Evolutionary conservation across 768 basidiomycete genomes (phyloP).

Genomic region (Leccinum uliginosum): DNA sequence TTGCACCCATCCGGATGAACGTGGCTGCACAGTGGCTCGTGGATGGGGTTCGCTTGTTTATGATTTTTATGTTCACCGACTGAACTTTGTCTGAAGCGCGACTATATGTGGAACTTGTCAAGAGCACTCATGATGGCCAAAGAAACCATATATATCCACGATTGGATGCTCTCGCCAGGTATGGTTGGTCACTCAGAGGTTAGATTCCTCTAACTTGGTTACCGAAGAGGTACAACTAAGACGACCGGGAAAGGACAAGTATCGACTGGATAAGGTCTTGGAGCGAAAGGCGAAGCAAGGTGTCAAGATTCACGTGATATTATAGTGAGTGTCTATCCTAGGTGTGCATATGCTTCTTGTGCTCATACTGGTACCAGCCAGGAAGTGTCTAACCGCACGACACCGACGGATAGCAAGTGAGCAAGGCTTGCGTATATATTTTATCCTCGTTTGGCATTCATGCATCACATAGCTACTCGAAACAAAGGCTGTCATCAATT

Average conservation of each 20-base stretch:
- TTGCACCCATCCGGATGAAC: conserved; percentile 88
- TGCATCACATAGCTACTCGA: conserved; percentile 63
- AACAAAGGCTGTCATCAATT: conserved; percentile 70
- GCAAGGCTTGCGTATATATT: conserved; percentile 21
- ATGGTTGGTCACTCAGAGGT: conserved; percentile 6
- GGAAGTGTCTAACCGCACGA: conserved; percentile 93
- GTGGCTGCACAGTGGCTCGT: conserved; percentile 98
- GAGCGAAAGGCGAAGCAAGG: conserved; percentile 92
- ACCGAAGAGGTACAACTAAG: conserved; percentile 75
- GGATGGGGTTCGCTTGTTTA: conserved; percentile 68
- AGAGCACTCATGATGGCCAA: conserved; percentile 87
- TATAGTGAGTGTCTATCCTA: conserved; percentile 59
- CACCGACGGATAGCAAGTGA: conserved; percentile 89
- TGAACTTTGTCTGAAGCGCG: conserved; percentile 52
- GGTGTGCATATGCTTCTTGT: neutral
- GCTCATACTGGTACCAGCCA: conserved; percentile 46
- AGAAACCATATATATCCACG: conserved; percentile 90
- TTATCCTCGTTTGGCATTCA: conserved; percentile 5
- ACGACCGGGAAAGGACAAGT: conserved; percentile 77
- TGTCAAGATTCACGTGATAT: conserved; percentile 91
- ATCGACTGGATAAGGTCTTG: conserved; percentile 81
- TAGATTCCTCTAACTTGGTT: neutral
- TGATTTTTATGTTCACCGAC: neutral
- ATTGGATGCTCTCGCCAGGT: conserved; percentile 98
- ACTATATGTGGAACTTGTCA: conserved; percentile 98